These are phyloP conservation scores for Avena atlantica DNA, from an alignment of 176 grass and related monocot species.

Conservation along the genomic window DNA sequence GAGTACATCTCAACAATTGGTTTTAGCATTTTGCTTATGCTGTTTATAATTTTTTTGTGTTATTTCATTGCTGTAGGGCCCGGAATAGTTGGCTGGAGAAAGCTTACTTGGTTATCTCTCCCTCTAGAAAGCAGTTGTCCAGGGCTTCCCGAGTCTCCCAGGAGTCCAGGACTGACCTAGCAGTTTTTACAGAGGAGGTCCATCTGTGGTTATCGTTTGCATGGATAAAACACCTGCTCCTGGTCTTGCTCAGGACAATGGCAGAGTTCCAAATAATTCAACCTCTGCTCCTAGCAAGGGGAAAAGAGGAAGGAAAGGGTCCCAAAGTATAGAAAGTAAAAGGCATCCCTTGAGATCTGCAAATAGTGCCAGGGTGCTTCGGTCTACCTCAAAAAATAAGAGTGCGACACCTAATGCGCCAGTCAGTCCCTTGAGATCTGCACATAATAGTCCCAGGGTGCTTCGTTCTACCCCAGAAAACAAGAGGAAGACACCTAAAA, in stretches of 20 bases:
- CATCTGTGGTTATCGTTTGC: constrained; percentile 14
- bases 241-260: constrained; percentile 26
- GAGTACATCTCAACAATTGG: not conserved
- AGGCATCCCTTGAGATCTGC: constrained; percentile 74
- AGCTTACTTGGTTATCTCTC: not conserved
- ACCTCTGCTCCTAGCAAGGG: constrained; percentile 16
- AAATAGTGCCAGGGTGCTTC: constrained; percentile 62
- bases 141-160: constrained; percentile 31
- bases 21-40: not conserved
- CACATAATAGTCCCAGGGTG: constrained; percentile 55
- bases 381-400: constrained; percentile 58
- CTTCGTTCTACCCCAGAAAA: constrained; percentile 66
- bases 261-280: not conserved
- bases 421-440: constrained; percentile 56
- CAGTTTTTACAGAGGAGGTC: constrained; percentile 28
- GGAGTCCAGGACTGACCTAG: not conserved
- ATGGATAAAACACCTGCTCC: constrained; percentile 28
- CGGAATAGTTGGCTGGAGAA: constrained; percentile 15
- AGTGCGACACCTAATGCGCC: constrained; percentile 47
- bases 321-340: constrained; percentile 44
- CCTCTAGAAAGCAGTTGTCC: not conserved
- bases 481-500: constrained; percentile 44
- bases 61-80: constrained; percentile 43
- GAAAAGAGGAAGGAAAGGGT: constrained; percentile 46
- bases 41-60: constrained; percentile 8